Evolutionary conservation across 2,329 filamentous ascomycete species (phyloP).

Genomic region (Massarina eburnea): DNA sequence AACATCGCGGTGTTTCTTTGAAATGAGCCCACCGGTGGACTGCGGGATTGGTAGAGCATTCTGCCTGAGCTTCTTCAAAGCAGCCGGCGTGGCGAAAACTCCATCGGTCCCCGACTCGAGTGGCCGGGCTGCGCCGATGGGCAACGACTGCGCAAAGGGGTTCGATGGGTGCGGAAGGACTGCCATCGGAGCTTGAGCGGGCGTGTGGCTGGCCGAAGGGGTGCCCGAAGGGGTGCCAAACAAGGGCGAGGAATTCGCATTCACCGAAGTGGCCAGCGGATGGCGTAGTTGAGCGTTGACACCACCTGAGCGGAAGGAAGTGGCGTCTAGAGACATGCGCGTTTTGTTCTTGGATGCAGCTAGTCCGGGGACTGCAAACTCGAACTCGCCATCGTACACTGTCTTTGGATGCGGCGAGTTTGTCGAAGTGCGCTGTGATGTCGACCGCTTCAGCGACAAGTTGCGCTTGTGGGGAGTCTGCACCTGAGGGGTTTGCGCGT

Average conservation of each 20-base stretch:
- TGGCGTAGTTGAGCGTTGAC: slow-evolving; percentile 56
- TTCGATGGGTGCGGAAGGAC: slow-evolving; percentile 18
- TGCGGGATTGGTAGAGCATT: slow-evolving; percentile 69
- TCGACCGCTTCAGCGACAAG: slow-evolving; percentile 75
- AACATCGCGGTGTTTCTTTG: slow-evolving; percentile 77
- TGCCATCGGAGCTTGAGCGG: slow-evolving; percentile 41
- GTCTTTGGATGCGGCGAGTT: slow-evolving; percentile 42
- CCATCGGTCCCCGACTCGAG: slow-evolving; percentile 48
- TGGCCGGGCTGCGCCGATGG: slow-evolving; percentile 63
- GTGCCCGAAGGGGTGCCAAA: slow-evolving; percentile 63
- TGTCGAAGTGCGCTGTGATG: slow-evolving; percentile 75
- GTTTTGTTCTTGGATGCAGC: slow-evolving; percentile 63
- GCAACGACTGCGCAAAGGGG: slow-evolving; percentile 73
- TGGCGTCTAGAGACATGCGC: slow-evolving; percentile 78
- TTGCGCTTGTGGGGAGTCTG: slow-evolving; percentile 52
- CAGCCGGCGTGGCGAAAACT: slow-evolving; percentile 70
- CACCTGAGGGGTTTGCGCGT: slow-evolving; percentile 29
- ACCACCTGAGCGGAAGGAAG: slow-evolving; percentile 60
- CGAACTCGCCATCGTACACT: slow-evolving; percentile 50
- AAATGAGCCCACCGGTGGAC: slow-evolving; percentile 77
- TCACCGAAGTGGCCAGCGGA: slow-evolving; percentile 82
- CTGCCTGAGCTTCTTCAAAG: slow-evolving; percentile 75
- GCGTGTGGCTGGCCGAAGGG: slow-evolving; percentile 57
- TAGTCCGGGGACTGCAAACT: slow-evolving; percentile 52
- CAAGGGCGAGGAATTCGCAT: slow-evolving; percentile 72